Evolutionary conservation across 192 early-diverging fungal species (phyloP).

Genomic region (Coemansia sp.): DNA sequence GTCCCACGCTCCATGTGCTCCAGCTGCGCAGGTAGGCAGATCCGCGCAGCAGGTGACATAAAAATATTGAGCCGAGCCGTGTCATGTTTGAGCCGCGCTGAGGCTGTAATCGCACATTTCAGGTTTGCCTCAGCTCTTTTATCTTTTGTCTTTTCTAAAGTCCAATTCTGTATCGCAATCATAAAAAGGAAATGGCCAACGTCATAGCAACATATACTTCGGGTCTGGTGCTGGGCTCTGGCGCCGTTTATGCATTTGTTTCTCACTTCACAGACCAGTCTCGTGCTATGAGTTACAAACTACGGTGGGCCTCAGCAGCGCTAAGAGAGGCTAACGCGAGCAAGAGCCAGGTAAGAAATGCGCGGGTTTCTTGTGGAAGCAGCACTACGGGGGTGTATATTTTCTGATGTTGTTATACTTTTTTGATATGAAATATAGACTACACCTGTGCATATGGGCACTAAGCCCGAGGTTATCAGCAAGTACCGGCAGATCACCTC

Average conservation of each 20-base stretch:
- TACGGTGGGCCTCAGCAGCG: slow-evolving; percentile 31
- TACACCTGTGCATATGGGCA: slow-evolving; percentile 22
- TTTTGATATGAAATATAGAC: slow-evolving; percentile 8
- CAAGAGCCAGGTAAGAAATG: slow-evolving; percentile 19
- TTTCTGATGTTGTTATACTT: not conserved
- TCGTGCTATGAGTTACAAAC: slow-evolving; percentile 32
- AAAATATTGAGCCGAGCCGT: not conserved
- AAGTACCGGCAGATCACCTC: slow-evolving; percentile 30
- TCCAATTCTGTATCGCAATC: not conserved
- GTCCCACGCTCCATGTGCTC: not conserved
- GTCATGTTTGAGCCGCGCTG: not conserved
- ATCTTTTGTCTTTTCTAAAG: not conserved
- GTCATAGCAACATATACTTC: slow-evolving; percentile 42
- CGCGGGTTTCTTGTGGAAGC: not conserved
- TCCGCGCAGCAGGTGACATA: not conserved
- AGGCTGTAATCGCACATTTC: not conserved
- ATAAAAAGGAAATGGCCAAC: slow-evolving; percentile 38
- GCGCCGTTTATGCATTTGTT: slow-evolving; percentile 43
- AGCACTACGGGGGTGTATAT: not conserved
- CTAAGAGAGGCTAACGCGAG: slow-evolving; percentile 22
- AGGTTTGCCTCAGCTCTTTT: not conserved
- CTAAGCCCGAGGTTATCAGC: slow-evolving; percentile 24
- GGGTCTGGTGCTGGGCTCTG: slow-evolving; percentile 47
- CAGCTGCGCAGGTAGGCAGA: not conserved
- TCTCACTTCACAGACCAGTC: slow-evolving; percentile 39